Percentiles rank a stretch among this genome's conserved stretches.
phyloP scores from a whole-genome alignment of 768 basidiomycete genomes.

The Tulasnella sp. region DNA sequence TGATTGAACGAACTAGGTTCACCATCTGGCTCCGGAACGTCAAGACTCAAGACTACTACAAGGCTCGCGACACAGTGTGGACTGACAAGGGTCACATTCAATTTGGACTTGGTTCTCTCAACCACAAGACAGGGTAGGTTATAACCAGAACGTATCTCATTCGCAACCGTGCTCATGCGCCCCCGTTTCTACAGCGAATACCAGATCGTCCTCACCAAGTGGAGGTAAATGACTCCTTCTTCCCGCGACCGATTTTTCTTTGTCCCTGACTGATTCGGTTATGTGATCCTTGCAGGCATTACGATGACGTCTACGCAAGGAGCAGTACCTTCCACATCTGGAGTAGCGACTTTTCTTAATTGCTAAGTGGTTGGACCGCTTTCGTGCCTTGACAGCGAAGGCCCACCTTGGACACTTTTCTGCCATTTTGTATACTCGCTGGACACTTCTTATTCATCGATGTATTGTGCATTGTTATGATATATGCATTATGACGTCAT shows the following conservation, averaged over 20 bases:
- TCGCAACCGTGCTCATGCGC: neutral
- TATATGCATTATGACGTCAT: neutral
- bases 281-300: neutral
- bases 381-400: neutral
- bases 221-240: neutral
- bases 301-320: neutral
- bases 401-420: neutral
- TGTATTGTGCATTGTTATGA: neutral
- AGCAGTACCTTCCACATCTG: neutral
- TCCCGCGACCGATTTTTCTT: neutral
- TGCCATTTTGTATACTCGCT: neutral
- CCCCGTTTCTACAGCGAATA: neutral
- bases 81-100: neutral
- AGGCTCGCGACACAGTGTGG: neutral
- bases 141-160: neutral
- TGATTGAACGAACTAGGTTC: neutral
- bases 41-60: neutral
- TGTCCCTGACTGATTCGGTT: neutral
- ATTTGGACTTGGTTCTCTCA: neutral
- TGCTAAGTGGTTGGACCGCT: neutral
- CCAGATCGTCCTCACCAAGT: neutral
- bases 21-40: neutral
- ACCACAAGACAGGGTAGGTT: neutral
- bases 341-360: neutral
- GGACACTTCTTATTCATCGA: neutral